Percentiles rank a stretch among this genome's conserved stretches.
These are phyloP conservation scores for Insectozyma bohioensis DNA, from an alignment of 1,139 yeast species.

Conservation along the genomic window DNA sequence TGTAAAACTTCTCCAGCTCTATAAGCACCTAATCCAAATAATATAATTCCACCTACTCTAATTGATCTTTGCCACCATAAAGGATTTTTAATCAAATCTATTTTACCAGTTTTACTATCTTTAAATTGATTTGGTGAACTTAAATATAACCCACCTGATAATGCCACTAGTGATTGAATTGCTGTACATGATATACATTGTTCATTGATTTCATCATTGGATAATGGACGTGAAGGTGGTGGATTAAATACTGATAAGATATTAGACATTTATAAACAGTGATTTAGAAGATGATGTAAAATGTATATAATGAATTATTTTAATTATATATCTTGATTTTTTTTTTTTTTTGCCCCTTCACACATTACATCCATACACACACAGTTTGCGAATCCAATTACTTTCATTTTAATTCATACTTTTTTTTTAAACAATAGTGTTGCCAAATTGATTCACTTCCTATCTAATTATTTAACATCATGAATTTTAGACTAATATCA, in stretches of 20 bases:
- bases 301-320: too few species aligned
- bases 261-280: conserved; percentile 26
- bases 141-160: conserved; percentile 39
- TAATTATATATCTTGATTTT: too few species aligned
- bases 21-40: conserved; percentile 39
- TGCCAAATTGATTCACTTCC: too few species aligned
- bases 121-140: conserved; percentile 30
- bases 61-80: conserved; percentile 43
- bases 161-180: conserved; percentile 34
- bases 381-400: too few species aligned
- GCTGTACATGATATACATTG: conserved; percentile 43
- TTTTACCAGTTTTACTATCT: conserved; percentile 29
- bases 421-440: too few species aligned
- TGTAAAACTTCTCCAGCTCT: conserved; percentile 34
- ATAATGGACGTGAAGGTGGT: conserved; percentile 30
- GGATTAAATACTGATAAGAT: conserved; percentile 40
- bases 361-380: too few species aligned
- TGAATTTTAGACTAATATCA: too few species aligned
- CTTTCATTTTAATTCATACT: too few species aligned
- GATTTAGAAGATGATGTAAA: neutral
- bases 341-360: conserved; percentile 2
- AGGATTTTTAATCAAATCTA: conserved; percentile 39
- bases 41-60: conserved; percentile 31
- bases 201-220: conserved; percentile 21
- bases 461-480: too few species aligned